Evolutionary conservation across 164 flowering plant species (phyloP), one percentile per base, ranked within the genome.

Genomic region (Vitis rupestris): DNA sequence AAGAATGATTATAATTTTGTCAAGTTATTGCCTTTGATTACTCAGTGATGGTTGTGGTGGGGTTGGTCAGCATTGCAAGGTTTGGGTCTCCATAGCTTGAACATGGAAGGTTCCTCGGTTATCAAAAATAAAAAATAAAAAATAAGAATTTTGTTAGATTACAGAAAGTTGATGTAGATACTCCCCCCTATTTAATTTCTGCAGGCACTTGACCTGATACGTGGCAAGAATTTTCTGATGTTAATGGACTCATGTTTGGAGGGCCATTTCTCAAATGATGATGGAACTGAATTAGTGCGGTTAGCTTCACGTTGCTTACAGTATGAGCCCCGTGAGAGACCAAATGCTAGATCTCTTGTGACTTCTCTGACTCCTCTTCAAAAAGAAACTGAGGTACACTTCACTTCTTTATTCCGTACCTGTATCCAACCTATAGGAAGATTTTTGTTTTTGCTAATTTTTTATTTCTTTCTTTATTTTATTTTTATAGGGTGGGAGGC

Each of bases 181-280:
- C 50, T 8, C 50, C 49, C 49, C 23, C 23, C 9, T 19, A 19
- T 14, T 69, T 17, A 31, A 13, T 13, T 68, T 63, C 57, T 63
- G 53, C 78, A 85, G 88, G 88, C 88, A 47, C 84, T 85, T 73
- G 88, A 85, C 67, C 82, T 83, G 37, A 85, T 85, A 52, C 83
- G 84, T 16, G 82, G 83, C 27, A 85, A 84, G 70, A 83, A 83
- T 67, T 76, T 78, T 61, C 63, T 71, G 72, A 78, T 76, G 79
- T 75, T 85, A 68, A 79, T 78, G 82, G 88, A 85, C 68, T 85
- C 88, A 11, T 78, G 85, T 70, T 74, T 85, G 79, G 88, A 81
- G 64, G 88, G 85, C 29, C 83, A 83, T 65, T 75, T 82, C 57
- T 83, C 86, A 50, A 78, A 78, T 72, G 80, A 78, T 70, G 88